These are phyloP conservation scores for Leptomonas pyrrhocoris DNA, from an alignment of 208 protist species.

Conservation along the genomic window DNA sequence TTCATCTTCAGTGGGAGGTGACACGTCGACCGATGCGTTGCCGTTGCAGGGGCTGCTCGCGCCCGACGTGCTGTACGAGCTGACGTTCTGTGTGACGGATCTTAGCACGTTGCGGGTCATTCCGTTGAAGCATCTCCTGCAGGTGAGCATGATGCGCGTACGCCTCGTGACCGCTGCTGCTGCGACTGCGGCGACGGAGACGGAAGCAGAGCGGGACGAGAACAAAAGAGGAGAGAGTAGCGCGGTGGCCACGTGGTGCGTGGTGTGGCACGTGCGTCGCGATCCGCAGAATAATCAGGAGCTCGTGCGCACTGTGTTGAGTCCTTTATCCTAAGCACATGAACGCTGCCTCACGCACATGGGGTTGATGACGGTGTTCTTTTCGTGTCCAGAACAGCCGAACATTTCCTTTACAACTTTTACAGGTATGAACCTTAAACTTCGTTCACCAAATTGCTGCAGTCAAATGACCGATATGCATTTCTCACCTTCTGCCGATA, in stretches of 20 bases:
- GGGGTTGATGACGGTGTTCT: too few relatives aligned
- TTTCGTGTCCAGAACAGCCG: too few relatives aligned
- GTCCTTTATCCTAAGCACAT: conserved; percentile 11
- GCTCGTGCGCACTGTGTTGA: conserved; percentile 22
- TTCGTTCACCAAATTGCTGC: too few relatives aligned
- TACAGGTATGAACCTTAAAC: too few relatives aligned
- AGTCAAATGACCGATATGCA: too few relatives aligned
- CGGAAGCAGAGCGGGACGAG: not conserved
- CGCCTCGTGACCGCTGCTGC: conserved; percentile 10
- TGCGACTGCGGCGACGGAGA: not conserved
- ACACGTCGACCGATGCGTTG: not conserved
- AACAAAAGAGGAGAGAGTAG: not conserved
- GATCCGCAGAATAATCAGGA: conserved; percentile 23
- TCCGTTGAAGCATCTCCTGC: conserved; percentile 59
- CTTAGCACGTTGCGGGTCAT: conserved; percentile 16
- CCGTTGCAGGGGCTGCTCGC: not conserved
- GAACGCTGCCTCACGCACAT: not conserved
- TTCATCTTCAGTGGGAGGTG: not conserved
- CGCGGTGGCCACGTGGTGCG: conserved; percentile 16
- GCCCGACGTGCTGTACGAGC: not conserved
- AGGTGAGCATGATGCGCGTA: conserved; percentile 55
- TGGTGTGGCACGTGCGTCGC: conserved; percentile 37
- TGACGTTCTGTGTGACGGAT: conserved; percentile 13
- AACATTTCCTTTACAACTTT: too few relatives aligned
- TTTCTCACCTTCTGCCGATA: too few relatives aligned